Conservation (phyloP, 352 stramenopile genomes). For the Phytophthora podocarpi region DNA sequence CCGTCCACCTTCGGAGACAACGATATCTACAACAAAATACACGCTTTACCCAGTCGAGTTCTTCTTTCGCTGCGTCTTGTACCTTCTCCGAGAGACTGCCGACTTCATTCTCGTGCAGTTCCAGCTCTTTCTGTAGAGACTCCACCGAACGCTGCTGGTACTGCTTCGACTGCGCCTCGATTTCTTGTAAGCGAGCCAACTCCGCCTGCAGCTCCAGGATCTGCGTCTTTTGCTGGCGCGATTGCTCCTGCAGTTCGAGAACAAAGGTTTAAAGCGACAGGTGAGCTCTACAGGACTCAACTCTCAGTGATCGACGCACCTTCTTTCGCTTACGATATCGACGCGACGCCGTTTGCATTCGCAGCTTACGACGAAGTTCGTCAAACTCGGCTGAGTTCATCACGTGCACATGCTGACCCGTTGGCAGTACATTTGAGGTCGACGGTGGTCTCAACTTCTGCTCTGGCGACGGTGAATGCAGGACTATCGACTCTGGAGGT, state of each 20-base stretch:
- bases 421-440: slow-evolving; percentile 13
- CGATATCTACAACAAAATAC: neutral
- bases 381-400: slow-evolving; percentile 32
- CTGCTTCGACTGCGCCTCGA: slow-evolving; percentile 13
- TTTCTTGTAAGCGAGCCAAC: slow-evolving; percentile 16
- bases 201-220: slow-evolving; percentile 22
- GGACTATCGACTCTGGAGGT: neutral
- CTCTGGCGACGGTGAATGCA: neutral
- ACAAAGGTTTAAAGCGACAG: neutral
- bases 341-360: slow-evolving; percentile 39
- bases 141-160: slow-evolving; percentile 22
- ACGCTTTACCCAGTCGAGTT: slow-evolving; percentile 24
- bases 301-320: neutral
- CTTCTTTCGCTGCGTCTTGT: slow-evolving; percentile 18
- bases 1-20: neutral
- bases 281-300: neutral
- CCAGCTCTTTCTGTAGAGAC: slow-evolving; percentile 27
- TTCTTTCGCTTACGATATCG: slow-evolving; percentile 47
- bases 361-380: slow-evolving; percentile 36
- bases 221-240: slow-evolving; percentile 21
- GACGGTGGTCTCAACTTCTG: neutral
- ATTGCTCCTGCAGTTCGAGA: slow-evolving; percentile 13
- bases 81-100: slow-evolving; percentile 15
- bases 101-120: slow-evolving; percentile 21
- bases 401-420: slow-evolving; percentile 18